phyloP scores from a whole-genome alignment of 2,329 filamentous ascomycete species.

The Purpureocillium lavendulum region DNA sequence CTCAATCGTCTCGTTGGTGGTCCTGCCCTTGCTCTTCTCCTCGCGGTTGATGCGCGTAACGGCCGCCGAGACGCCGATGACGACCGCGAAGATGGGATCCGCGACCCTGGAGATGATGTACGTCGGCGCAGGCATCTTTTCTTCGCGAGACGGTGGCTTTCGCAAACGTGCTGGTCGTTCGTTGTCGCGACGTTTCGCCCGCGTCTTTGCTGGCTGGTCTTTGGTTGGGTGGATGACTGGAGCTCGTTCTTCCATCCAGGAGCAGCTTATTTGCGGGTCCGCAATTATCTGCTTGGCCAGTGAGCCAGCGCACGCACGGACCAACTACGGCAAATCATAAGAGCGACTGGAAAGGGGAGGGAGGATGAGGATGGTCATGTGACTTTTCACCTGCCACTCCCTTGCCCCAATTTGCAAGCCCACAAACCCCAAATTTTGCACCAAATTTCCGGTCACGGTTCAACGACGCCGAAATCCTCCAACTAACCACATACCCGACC shows the following conservation, averaged over 20 bases:
- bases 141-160: neutral
- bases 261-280: too few species aligned
- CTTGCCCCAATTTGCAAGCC: slow-evolving; percentile 31
- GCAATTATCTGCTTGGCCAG: too few species aligned
- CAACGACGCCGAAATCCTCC: slow-evolving; percentile 22
- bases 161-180: slow-evolving; percentile 1
- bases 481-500: slow-evolving; percentile 21
- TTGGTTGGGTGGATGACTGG: too few species aligned
- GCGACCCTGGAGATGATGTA: slow-evolving; percentile 53
- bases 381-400: slow-evolving; percentile 23
- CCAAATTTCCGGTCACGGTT: slow-evolving; percentile 26
- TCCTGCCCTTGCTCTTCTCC: slow-evolving; percentile 48
- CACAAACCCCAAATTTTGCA: slow-evolving; percentile 33
- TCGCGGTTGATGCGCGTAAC: slow-evolving; percentile 51
- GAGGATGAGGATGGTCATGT: too few species aligned
- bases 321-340: slow-evolving; percentile 1
- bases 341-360: too few species aligned
- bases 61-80: slow-evolving; percentile 48
- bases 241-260: too few species aligned
- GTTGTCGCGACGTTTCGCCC: neutral
- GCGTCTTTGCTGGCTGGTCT: too few species aligned
- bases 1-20: slow-evolving; percentile 40
- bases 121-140: slow-evolving; percentile 41
- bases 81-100: slow-evolving; percentile 50
- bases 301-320: neutral